Conservation (phyloP, 176 grass and related monocot species). For the Stipa capillata region DNA sequence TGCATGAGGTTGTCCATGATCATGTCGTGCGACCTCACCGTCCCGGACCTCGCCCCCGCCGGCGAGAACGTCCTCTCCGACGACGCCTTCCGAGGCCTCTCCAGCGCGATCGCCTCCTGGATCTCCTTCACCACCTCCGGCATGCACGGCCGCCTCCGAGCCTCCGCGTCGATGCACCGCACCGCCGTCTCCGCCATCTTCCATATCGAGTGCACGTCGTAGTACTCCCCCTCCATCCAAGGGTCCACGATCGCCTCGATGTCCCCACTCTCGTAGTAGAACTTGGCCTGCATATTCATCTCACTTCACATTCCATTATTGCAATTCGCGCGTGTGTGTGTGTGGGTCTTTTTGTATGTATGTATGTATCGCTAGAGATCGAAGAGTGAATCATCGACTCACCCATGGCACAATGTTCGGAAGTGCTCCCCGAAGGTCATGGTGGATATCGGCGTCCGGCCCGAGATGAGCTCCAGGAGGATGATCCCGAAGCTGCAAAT, state of each 20-base stretch:
- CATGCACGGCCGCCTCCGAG: conserved; percentile 36
- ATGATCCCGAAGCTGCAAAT: conserved; percentile 89
- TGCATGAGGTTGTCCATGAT: conserved; percentile 39
- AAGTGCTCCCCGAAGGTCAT: conserved; percentile 44
- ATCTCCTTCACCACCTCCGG: conserved; percentile 77
- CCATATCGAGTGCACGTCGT: conserved; percentile 73
- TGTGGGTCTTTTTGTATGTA: no score
- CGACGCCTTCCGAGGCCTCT: neutral
- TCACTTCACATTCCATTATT: no score
- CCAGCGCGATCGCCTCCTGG: conserved; percentile 74
- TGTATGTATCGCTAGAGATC: no score
- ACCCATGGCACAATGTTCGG: conserved; percentile 28
- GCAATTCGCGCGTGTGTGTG: no score
- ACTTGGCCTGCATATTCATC: conserved; percentile 43
- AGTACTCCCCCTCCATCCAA: conserved; percentile 17
- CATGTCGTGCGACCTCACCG: conserved; percentile 34
- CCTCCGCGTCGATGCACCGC: conserved; percentile 48
- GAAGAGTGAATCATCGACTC: no score
- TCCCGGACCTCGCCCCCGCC: neutral
- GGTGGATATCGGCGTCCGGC: conserved; percentile 51
- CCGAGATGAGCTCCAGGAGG: conserved; percentile 74
- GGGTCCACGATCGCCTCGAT: conserved; percentile 81
- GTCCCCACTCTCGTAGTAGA: conserved; percentile 63
- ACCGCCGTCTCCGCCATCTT: conserved; percentile 77
- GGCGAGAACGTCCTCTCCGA: conserved; percentile 26